phyloP scores from a whole-genome alignment of 2,329 filamentous ascomycete species.

The Nigrograna mackinnonii region DNA sequence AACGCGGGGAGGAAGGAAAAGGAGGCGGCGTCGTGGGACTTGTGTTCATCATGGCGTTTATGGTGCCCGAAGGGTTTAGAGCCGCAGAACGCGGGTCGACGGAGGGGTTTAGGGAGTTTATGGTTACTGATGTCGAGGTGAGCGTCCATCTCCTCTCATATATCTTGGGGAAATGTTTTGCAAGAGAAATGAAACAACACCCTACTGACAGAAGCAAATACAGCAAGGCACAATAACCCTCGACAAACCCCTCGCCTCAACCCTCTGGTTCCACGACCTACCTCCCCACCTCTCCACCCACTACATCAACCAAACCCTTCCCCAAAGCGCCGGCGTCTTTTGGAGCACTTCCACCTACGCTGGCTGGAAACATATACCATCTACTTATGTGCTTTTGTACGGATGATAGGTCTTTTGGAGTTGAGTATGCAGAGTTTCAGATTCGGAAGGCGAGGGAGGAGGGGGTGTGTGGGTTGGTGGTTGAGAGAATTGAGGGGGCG shows the following conservation, averaged over 20 bases:
- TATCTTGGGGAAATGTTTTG: background rate
- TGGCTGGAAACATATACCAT: slow-evolving; percentile 32
- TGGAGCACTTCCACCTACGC: slow-evolving; percentile 20
- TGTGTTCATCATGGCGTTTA: slow-evolving; percentile 21
- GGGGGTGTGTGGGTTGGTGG: too few species aligned
- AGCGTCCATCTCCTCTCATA: background rate
- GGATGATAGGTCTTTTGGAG: too few species aligned
- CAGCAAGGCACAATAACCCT: slow-evolving; percentile 4
- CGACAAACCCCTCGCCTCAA: background rate
- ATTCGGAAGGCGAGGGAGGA: too few species aligned
- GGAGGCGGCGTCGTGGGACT: slow-evolving; percentile 31
- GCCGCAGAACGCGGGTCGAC: slow-evolving; percentile 2
- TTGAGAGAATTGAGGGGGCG: too few species aligned
- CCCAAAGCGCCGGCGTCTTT: slow-evolving; percentile 26
- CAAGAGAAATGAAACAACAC: too few species aligned
- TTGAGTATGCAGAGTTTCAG: too few species aligned
- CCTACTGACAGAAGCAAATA: too few species aligned
- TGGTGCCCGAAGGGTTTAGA: slow-evolving; percentile 8
- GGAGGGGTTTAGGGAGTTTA: slow-evolving; percentile 2
- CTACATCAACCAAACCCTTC: slow-evolving; percentile 19
- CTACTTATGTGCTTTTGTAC: slow-evolving; percentile 34
- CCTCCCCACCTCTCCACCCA: too few species aligned
- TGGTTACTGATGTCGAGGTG: slow-evolving; percentile 4
- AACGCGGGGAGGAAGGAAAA: slow-evolving; percentile 17
- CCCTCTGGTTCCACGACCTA: slow-evolving; percentile 27